These are phyloP conservation scores for Epipyxis sp. DNA, from an alignment of 108 stramenopile genomes.

Conservation along the genomic window DNA sequence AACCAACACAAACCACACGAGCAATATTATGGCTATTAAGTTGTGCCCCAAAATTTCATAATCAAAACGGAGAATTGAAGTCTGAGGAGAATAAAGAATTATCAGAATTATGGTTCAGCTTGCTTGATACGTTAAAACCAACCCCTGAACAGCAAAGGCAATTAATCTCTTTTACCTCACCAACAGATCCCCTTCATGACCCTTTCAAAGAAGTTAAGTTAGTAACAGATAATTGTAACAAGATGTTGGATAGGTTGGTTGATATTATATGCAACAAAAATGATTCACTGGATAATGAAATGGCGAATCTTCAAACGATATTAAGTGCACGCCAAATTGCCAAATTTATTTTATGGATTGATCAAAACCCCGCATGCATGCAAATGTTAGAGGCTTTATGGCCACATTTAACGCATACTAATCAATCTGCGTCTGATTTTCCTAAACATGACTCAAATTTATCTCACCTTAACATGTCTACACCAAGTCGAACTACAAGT, in stretches of 20 bases:
- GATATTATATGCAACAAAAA: conserved; percentile 45
- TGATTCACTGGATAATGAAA: conserved; percentile 71
- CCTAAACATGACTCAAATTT: too few species aligned
- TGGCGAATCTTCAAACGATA: conserved; percentile 61
- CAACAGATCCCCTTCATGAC: not conserved
- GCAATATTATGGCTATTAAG: conserved; percentile 19
- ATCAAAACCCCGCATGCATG: conserved; percentile 82
- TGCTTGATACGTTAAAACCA: not conserved
- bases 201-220: not conserved
- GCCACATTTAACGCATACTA: conserved; percentile 48
- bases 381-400: conserved; percentile 91
- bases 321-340: conserved; percentile 64
- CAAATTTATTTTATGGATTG: conserved; percentile 86
- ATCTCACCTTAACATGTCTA: too few species aligned
- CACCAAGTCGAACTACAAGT: too few species aligned
- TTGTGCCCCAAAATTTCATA: conserved; percentile 9
- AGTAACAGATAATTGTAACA: conserved; percentile 8
- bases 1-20: conserved; percentile 27
- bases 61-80: not conserved
- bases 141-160: not conserved
- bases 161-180: not conserved
- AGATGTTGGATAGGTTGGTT: conserved; percentile 18
- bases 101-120: conserved; percentile 3
- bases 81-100: not conserved
- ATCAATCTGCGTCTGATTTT: too few species aligned